Conservation (phyloP, 2,329 filamentous ascomycete genomes). For the Nemania sp. region DNA sequence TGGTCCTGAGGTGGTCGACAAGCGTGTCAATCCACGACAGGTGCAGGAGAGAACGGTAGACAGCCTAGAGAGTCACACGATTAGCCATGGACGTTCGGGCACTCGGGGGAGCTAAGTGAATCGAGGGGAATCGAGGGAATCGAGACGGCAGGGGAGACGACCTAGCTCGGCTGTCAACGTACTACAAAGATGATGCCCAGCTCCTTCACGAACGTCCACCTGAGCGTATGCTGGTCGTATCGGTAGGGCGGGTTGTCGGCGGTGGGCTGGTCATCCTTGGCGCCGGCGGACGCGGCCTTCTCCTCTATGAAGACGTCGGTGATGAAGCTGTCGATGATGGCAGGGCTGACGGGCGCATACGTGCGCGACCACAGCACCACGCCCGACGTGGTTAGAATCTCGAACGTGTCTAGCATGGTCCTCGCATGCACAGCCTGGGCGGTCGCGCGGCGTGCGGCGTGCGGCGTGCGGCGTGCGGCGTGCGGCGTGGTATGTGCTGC, state of each 20-base stretch:
- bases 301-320: conserved; percentile 98
- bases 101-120: background rate
- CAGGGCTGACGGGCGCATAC: conserved; percentile 77
- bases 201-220: conserved; percentile 92
- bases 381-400: conserved; percentile 93
- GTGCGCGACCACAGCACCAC: conserved; percentile 95
- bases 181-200: conserved; percentile 94
- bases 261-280: conserved; percentile 62
- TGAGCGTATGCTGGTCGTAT: conserved; percentile 90
- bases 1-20: conserved; percentile 88
- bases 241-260: conserved; percentile 74
- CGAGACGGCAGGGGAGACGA: background rate
- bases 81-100: conserved; percentile 12
- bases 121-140: background rate
- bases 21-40: conserved; percentile 97
- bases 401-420: conserved; percentile 90
- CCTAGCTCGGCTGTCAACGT: conserved; percentile 26
- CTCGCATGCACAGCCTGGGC: conserved; percentile 4
- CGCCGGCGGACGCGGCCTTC: conserved; percentile 66
- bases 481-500: too few relatives aligned
- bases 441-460: background rate
- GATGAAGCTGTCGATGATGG: conserved; percentile 92
- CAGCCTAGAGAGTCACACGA: conserved; percentile 62
- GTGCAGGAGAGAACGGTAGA: conserved; percentile 93
- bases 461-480: conserved; percentile 1